Evolutionary conservation across 768 basidiomycete genomes (phyloP).

Genomic region (Pleurotus giganteus): DNA sequence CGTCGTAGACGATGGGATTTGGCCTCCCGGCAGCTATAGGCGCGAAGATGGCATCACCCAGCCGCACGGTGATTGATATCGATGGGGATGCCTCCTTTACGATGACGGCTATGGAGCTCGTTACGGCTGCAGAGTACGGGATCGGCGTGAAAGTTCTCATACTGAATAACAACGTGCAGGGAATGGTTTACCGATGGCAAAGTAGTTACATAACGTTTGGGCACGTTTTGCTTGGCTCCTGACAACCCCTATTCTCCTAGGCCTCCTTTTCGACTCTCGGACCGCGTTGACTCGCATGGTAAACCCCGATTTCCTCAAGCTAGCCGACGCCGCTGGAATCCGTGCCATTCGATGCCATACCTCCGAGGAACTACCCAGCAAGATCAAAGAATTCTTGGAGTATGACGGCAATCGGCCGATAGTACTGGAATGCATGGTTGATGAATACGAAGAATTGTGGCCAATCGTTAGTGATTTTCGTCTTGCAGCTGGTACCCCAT

Average conservation of each 20-base stretch:
- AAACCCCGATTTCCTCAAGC: slow-evolving; percentile 92
- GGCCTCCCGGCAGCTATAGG: slow-evolving; percentile 94
- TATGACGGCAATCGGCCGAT: slow-evolving; percentile 86
- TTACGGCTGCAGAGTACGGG: slow-evolving; percentile 84
- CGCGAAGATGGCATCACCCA: slow-evolving; percentile 92
- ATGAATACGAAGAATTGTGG: slow-evolving; percentile 83
- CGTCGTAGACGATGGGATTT: slow-evolving; percentile 90
- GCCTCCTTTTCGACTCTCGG: slow-evolving; percentile 94
- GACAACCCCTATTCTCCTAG: slow-evolving; percentile 26
- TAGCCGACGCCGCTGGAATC: slow-evolving; percentile 89
- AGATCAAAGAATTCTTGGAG: slow-evolving; percentile 99
- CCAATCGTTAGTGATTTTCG: slow-evolving; percentile 62
- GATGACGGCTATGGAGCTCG: slow-evolving; percentile 99
- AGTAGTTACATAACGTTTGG: slow-evolving; percentile 58
- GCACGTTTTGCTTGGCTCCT: no score
- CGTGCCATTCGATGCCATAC: slow-evolving; percentile 82
- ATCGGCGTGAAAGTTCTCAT: slow-evolving; percentile 96
- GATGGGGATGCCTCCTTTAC: slow-evolving; percentile 98
- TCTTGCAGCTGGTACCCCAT: slow-evolving; percentile 12
- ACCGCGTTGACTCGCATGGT: slow-evolving; percentile 95
- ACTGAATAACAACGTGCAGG: slow-evolving; percentile 96
- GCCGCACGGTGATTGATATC: slow-evolving; percentile 93
- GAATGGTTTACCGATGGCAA: slow-evolving; percentile 99
- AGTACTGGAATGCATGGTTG: slow-evolving; percentile 86
- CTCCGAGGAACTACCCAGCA: slow-evolving; percentile 77